A percentile compares a stretch with the other conserved stretches of the same genome.
These are phyloP conservation scores for Talaromyces piceae DNA, from an alignment of 2,329 filamentous ascomycete species.

Conservation along the genomic window DNA sequence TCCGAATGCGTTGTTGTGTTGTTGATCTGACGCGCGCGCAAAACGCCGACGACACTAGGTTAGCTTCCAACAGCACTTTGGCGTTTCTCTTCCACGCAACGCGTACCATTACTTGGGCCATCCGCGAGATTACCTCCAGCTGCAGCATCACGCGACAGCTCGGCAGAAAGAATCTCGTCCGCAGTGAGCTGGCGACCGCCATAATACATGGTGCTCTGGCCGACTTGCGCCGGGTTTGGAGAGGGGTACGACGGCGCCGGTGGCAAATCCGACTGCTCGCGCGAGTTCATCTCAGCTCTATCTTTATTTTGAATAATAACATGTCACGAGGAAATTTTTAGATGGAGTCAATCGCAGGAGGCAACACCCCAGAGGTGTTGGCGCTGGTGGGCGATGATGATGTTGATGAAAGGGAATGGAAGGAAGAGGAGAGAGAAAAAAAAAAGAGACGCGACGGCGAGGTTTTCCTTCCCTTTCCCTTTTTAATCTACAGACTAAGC, in stretches of 20 bases:
- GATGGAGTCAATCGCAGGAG: conserved; percentile 18
- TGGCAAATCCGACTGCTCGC: conserved; percentile 38
- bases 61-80: conserved; percentile 25
- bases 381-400: conserved; percentile 16
- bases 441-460: conserved; percentile 19
- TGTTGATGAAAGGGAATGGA: conserved; percentile 13
- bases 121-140: conserved; percentile 37
- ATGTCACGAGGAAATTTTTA: conserved; percentile 11
- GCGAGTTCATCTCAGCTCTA: conserved; percentile 36
- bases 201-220: conserved; percentile 37
- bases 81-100: conserved; percentile 35
- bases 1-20: conserved; percentile 35
- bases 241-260: conserved; percentile 38
- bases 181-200: conserved; percentile 39
- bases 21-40: conserved; percentile 31
- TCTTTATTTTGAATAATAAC: conserved; percentile 1
- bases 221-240: conserved; percentile 38
- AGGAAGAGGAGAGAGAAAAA: conserved; percentile 8
- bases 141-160: conserved; percentile 41
- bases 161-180: conserved; percentile 42
- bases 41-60: conserved; percentile 33
- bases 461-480: conserved; percentile 15
- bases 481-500: conserved; percentile 25
- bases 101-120: conserved; percentile 31
- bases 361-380: conserved; percentile 24